phyloP scores from a whole-genome alignment of 2,329 filamentous ascomycete genomes.

The Pleoardoris graminearum region DNA sequence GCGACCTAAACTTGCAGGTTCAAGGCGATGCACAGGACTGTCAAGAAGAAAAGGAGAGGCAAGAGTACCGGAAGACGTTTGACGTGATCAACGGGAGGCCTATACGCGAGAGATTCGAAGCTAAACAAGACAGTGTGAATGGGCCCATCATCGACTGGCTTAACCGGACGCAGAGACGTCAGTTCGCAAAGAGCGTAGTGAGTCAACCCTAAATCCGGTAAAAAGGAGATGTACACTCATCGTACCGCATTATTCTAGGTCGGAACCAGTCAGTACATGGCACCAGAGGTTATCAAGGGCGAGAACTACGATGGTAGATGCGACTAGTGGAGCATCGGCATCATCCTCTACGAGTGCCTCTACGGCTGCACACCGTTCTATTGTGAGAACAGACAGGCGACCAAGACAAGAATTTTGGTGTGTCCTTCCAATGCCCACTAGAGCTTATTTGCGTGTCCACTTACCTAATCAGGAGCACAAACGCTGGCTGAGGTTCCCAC shows the following conservation, averaged over 20 bases:
- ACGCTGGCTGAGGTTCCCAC: constrained; percentile 71
- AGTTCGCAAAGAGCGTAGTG: constrained; percentile 73
- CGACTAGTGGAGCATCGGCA: constrained; percentile 95
- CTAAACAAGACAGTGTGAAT: constrained; percentile 27
- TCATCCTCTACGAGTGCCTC: constrained; percentile 92
- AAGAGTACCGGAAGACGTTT: constrained; percentile 29
- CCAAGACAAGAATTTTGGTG: constrained; percentile 82
- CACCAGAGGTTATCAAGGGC: constrained; percentile 85
- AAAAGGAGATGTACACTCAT: neutral
- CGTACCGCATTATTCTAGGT: constrained; percentile 51
- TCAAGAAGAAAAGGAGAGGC: constrained; percentile 50
- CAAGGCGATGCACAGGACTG: constrained; percentile 73
- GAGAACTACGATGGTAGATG: constrained; percentile 87
- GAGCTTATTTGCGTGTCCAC: neutral
- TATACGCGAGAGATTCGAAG: constrained; percentile 21
- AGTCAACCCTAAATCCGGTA: neutral
- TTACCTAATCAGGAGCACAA: constrained; percentile 64
- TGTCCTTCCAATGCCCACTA: constrained; percentile 30
- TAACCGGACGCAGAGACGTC: constrained; percentile 60
- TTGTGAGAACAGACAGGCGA: constrained; percentile 76
- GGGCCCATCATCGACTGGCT: constrained; percentile 47
- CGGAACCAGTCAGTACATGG: constrained; percentile 98
- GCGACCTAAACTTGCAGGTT: constrained; percentile 73
- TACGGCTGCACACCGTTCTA: constrained; percentile 92
- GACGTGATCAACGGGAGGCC: constrained; percentile 42